A percentile compares a stretch with the other conserved stretches of the same genome.
Evolutionary conservation across 2,329 filamentous ascomycete genomes (phyloP).

Genomic region (Colletotrichum spinosum): DNA sequence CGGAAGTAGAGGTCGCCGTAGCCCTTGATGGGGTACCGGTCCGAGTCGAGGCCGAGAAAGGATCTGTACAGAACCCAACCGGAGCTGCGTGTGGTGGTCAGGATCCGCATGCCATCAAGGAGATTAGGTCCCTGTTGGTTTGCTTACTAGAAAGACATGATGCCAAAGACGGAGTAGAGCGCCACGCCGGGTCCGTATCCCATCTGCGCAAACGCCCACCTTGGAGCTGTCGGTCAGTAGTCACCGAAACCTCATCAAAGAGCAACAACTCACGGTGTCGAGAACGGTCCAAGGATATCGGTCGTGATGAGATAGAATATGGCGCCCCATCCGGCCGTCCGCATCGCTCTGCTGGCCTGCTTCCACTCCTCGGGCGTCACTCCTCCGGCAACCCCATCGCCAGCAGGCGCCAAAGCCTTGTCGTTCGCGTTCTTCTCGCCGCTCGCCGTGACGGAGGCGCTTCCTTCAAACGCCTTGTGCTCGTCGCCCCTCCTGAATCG

Average conservation of each 20-base stretch:
- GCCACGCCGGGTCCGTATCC: conserved; percentile 58
- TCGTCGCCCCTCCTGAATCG: conserved; percentile 37
- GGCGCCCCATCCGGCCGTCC: conserved; percentile 59
- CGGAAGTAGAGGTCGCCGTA: conserved; percentile 63
- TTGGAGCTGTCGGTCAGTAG: neutral
- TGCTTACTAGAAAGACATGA: conserved; percentile 39
- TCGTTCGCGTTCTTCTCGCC: conserved; percentile 11
- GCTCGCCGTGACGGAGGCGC: neutral
- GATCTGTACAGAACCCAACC: conserved; percentile 59
- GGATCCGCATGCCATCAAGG: no score
- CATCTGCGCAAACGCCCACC: conserved; percentile 45
- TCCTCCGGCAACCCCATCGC: conserved; percentile 2
- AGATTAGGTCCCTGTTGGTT: no score
- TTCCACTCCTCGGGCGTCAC: conserved; percentile 56
- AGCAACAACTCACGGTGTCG: conserved; percentile 46
- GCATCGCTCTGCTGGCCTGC: conserved; percentile 56
- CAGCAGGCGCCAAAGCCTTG: conserved; percentile 6
- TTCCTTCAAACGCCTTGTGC: conserved; percentile 23
- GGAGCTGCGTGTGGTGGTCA: conserved; percentile 48
- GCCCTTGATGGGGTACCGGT: conserved; percentile 57
- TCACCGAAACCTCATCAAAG: neutral
- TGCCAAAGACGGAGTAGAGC: conserved; percentile 58
- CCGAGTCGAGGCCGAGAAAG: conserved; percentile 59
- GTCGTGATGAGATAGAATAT: conserved; percentile 63
- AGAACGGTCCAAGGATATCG: conserved; percentile 58